A percentile compares a stretch with the other conserved stretches of the same genome.
These are phyloP conservation scores for Lachnellula cervina DNA, from an alignment of 2,329 filamentous ascomycete genomes.

Conservation along the genomic window DNA sequence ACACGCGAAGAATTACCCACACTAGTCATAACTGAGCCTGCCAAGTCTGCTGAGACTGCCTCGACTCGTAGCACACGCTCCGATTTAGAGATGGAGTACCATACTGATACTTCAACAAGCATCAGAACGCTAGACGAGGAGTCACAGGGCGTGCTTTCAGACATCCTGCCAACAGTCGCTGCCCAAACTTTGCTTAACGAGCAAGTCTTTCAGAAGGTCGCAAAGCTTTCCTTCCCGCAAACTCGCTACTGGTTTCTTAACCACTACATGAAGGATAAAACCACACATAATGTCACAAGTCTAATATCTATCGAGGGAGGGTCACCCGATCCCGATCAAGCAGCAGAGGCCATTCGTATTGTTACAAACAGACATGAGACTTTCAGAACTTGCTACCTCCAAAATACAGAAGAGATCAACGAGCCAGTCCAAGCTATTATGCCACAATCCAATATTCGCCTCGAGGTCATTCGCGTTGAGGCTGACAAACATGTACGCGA, in stretches of 20 bases:
- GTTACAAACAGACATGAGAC: constrained; percentile 25
- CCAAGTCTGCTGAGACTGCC: too few species aligned
- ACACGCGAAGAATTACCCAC: too few species aligned
- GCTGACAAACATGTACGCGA: neutral
- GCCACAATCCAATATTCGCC: neutral
- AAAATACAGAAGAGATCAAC: constrained; percentile 1
- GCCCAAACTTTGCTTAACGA: too few species aligned
- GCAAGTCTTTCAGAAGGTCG: neutral
- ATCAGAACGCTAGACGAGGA: too few species aligned
- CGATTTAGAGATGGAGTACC: too few species aligned
- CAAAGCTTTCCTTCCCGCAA: constrained; percentile 12
- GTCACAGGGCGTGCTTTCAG: too few species aligned
- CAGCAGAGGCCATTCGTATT: constrained; percentile 19
- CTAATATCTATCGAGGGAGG: constrained; percentile 19
- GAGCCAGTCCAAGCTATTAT: neutral
- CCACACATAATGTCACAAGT: constrained; percentile 23
- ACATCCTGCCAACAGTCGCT: too few species aligned
- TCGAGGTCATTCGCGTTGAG: neutral
- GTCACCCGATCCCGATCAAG: constrained; percentile 11
- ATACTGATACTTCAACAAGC: too few species aligned
- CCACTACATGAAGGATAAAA: constrained; percentile 23
- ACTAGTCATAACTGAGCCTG: too few species aligned
- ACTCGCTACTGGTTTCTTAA: constrained; percentile 26
- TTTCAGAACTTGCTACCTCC: constrained; percentile 26
- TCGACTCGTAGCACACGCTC: too few species aligned